A percentile compares a stretch with the other conserved stretches of the same genome.
Conservation (phyloP, 225 moss, liverwort and hornwort species). For the Polytrichum commune region DNA sequence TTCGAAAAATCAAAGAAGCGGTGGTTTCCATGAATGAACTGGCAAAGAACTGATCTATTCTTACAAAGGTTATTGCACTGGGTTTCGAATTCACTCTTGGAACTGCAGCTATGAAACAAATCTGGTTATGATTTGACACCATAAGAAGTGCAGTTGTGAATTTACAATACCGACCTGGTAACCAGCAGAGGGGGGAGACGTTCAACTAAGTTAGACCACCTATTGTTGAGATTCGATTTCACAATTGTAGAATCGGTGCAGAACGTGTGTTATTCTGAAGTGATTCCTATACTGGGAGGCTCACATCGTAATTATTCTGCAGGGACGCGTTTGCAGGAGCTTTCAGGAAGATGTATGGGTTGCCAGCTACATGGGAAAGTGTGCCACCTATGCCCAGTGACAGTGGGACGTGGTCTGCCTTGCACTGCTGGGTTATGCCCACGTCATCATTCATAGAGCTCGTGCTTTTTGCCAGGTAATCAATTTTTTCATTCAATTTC, state of each 20-base stretch:
- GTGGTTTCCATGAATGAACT: no score
- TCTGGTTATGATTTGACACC: no score
- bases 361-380: constrained; percentile 46
- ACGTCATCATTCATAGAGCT: constrained; percentile 84
- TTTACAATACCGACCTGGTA: no score
- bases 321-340: constrained; percentile 65
- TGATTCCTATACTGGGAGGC: no score
- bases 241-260: no score
- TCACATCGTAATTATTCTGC: background rate
- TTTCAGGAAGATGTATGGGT: constrained; percentile 78
- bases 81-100: background rate
- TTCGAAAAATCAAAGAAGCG: no score
- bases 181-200: no score
- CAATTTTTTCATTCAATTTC: background rate
- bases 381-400: constrained; percentile 83
- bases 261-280: no score
- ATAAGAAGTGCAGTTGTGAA: no score
- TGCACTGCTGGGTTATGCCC: constrained; percentile 91
- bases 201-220: no score
- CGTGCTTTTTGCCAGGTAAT: constrained; percentile 79
- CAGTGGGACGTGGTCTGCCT: constrained; percentile 73
- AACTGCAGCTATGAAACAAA: no score
- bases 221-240: no score
- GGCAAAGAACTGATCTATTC: background rate
- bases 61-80: background rate